Base-by-base conservation (phyloP, 2,329 filamentous ascomycete species). In the Aspergillus quadricinctus region DNA sequence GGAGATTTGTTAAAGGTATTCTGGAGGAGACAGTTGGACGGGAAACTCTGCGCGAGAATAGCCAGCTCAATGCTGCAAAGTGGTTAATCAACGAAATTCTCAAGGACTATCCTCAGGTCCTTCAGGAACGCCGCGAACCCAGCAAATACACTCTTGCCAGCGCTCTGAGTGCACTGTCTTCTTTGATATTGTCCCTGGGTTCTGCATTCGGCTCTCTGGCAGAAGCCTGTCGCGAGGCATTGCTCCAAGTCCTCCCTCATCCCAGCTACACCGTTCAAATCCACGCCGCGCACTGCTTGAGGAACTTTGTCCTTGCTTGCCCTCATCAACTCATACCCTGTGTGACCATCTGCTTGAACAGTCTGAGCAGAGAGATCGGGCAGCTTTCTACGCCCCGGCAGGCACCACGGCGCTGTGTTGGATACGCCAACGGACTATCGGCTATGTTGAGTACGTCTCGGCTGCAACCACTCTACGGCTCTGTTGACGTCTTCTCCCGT, bases 201-300 rank as follows among this genome's bases (percentile, higher is more conserved):
- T 93, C 93, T 21, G 92, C 92, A 2, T 83, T 90, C 35, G 89
- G 87, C 59, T 80, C 79, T 53, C 86, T 97, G 64, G 89, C 91
- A 7, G 95, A 99, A 61, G 72, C 82, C 14, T 96, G 91, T 69
- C 85, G 93, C 50, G 94, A 99, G 71, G 89, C 89, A 3, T 78
- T 99, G 31, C 79, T 97, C 41, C 92, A 97, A 71, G 90, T 96
- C 5, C 79, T 97, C 27, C 90, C 96, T 65, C 94, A 99, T 73
- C 91, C 92, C 0, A 97, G 91, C 74, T 97, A 97, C 73, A 94
- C 92, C 4, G 94, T 99, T 2, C 94, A 99, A 69, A 86, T 97
- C 3, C 89, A 94, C 66, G 88, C 91, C 1, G 90, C 94, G 4
- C 84, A 89, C 58, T 96, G 92, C 68, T 79, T 97, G 65, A 91